A percentile compares a stretch with the other conserved stretches of the same genome.
phyloP scores from a whole-genome alignment of 2,329 filamentous ascomycete genomes.

The Fusarium nematophilum region DNA sequence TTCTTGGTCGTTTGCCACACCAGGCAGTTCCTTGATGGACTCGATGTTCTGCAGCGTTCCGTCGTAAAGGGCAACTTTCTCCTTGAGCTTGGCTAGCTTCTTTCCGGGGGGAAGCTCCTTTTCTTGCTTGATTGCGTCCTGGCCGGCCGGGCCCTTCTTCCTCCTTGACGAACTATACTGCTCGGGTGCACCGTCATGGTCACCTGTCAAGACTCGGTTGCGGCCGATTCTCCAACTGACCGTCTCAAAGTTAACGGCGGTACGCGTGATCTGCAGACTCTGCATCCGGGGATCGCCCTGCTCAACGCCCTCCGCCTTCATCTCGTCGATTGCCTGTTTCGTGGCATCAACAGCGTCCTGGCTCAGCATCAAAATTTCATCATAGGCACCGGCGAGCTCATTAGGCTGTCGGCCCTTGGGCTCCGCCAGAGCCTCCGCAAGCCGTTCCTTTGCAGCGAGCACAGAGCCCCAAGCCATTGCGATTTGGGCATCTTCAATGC shows the following conservation, averaged over 20 bases:
- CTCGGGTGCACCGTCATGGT: conserved; percentile 77
- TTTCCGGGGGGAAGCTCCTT: conserved; percentile 77
- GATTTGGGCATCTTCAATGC: conserved; percentile 92
- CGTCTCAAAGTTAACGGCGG: conserved; percentile 92
- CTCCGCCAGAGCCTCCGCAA: conserved; percentile 61
- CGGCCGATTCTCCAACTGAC: conserved; percentile 95
- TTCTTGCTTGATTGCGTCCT: conserved; percentile 56
- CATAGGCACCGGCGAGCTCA: conserved; percentile 87
- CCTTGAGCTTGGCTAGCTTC: conserved; percentile 83
- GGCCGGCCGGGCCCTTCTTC: conserved; percentile 54
- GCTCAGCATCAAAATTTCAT: conserved; percentile 87
- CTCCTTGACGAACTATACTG: conserved; percentile 63
- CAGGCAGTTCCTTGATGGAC: conserved; percentile 87
- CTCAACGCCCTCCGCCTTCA: conserved; percentile 83
- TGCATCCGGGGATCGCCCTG: conserved; percentile 91
- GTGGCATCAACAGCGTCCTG: conserved; percentile 96
- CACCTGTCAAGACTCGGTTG: conserved; percentile 89
- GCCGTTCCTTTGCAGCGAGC: conserved; percentile 60
- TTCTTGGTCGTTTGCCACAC: conserved; percentile 83
- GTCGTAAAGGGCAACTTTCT: conserved; percentile 90
- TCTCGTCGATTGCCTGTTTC: conserved; percentile 91
- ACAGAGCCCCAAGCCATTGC: conserved; percentile 84
- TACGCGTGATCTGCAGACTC: conserved; percentile 89
- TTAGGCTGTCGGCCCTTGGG: conserved; percentile 60
- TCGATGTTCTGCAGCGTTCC: conserved; percentile 91